A percentile compares a stretch with the other conserved stretches of the same genome.
Evolutionary conservation across 179 eudicot species (phyloP).

Genomic region (Patellifolia procumbens): DNA sequence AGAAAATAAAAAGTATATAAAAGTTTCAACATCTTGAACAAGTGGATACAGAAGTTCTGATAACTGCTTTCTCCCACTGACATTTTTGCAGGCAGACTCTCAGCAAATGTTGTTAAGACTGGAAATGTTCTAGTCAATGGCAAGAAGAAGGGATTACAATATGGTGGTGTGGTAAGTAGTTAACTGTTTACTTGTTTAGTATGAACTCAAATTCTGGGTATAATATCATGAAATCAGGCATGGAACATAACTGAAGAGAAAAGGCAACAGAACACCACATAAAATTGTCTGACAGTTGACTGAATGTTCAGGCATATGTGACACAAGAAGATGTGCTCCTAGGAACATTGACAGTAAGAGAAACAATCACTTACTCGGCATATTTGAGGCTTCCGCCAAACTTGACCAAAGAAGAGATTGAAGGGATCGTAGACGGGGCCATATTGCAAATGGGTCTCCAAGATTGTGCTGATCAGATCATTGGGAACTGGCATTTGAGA

Average conservation of each 20-base stretch:
- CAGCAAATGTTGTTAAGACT: slow-evolving; percentile 67
- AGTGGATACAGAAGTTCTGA: neutral
- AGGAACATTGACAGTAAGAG: slow-evolving; percentile 83
- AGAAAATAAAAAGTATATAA: too few relatives aligned
- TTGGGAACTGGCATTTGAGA: slow-evolving; percentile 86
- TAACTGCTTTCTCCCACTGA: neutral
- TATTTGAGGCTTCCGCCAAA: slow-evolving; percentile 65
- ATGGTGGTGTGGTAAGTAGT: slow-evolving; percentile 66
- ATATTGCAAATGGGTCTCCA: slow-evolving; percentile 77
- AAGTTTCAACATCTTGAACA: neutral
- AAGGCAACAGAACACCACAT: neutral
- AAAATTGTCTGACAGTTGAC: neutral
- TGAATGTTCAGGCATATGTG: slow-evolving; percentile 69
- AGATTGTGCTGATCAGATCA: slow-evolving; percentile 66
- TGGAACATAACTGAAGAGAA: neutral
- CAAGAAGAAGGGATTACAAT: slow-evolving; percentile 50
- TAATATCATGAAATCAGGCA: neutral
- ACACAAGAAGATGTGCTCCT: slow-evolving; percentile 82
- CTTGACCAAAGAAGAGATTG: slow-evolving; percentile 48
- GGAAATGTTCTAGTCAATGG: slow-evolving; percentile 78
- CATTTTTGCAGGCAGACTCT: slow-evolving; percentile 58
- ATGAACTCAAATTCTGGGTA: neutral
- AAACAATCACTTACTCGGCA: slow-evolving; percentile 81
- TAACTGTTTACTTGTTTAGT: too few relatives aligned
- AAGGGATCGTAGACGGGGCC: slow-evolving; percentile 58